These are phyloP conservation scores for Austroboletus eburneus DNA, from an alignment of 768 basidiomycete genomes.

Conservation along the genomic window DNA sequence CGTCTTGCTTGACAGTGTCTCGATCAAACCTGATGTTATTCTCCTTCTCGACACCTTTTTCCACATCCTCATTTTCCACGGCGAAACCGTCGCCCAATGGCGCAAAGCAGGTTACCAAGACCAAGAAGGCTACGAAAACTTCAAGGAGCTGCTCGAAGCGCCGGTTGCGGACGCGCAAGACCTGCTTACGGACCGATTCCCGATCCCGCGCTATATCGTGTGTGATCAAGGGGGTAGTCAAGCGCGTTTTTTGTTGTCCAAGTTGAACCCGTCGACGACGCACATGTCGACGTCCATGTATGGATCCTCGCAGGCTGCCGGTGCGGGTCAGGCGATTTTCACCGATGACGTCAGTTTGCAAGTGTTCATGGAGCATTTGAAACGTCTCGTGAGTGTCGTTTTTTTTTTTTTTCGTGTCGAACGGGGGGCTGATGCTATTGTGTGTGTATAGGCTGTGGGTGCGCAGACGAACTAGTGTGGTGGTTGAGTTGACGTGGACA, in stretches of 20 bases:
- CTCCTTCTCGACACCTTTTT: slow-evolving; percentile 98
- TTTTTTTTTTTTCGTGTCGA: not conserved
- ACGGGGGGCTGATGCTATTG: slow-evolving; percentile 3
- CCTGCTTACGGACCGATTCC: slow-evolving; percentile 90
- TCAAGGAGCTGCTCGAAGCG: slow-evolving; percentile 86
- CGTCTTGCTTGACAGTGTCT: slow-evolving; percentile 93
- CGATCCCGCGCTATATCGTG: slow-evolving; percentile 96
- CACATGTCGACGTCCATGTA: slow-evolving; percentile 94
- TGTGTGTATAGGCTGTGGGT: slow-evolving; percentile 50
- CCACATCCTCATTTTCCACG: slow-evolving; percentile 99
- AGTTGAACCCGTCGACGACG: slow-evolving; percentile 96
- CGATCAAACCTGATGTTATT: slow-evolving; percentile 95
- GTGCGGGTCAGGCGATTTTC: slow-evolving; percentile 88
- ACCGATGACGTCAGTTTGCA: slow-evolving; percentile 98
- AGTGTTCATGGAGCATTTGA: slow-evolving; percentile 97
- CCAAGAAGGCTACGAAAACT: slow-evolving; percentile 98
- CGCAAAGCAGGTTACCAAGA: slow-evolving; percentile 98
- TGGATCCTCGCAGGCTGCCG: slow-evolving; percentile 64
- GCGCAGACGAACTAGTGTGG: slow-evolving; percentile 59
- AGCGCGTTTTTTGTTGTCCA: slow-evolving; percentile 95
- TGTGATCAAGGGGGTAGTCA: slow-evolving; percentile 97
- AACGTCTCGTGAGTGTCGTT: slow-evolving; percentile 65
- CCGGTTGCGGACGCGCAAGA: slow-evolving; percentile 95
- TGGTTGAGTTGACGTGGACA: not conserved
- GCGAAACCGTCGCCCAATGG: slow-evolving; percentile 96